Base-by-base conservation (phyloP, 345 rosid genomes). In the Arabidopsis suecica region DNA sequence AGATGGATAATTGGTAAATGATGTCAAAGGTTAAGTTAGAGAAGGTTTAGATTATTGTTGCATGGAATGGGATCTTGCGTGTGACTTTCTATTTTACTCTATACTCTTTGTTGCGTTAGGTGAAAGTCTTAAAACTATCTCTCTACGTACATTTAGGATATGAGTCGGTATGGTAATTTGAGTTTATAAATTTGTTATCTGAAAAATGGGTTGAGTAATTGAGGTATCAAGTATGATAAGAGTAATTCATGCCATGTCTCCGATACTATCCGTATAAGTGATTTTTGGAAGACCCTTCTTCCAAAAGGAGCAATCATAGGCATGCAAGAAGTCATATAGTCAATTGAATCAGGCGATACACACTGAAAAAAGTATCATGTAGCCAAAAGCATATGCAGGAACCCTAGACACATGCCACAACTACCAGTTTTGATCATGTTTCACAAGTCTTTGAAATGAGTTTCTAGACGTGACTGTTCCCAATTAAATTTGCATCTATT, bases 21-120 rank as follows among this genome's bases (percentile, higher is more conserved):
- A 59, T 75, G 79, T 75, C 73, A 75, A 75, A 68, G 68, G 68
- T 67, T 67, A 59, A 75, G 79, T 75, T 75, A 60, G 78, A 74
- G 72, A 33, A 23, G 71, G 60, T 74, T 34, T 36, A 36, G 51
- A 66, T 58, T 59, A 66, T 58, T 59, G 68, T 58, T 74, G 54
- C 54, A 49, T 38, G 2, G 28, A 67, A 28, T 65, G 3, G 22
- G 49, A 47, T 57, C 57, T 65, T 56, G 71, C 18, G 53, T 64
- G 72, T 74, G 10, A 16, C 50, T 23, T 56, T 65, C 0, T 5
- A 5, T 55, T 42, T 33, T 36, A 65, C 70, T 18, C 55, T 30
- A 9, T 25, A 34, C 40, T 65, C 50, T 25, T 47, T 57, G 5
- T 25, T 47, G 41, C 32, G 59, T 65, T 65, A 47, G 72, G 78